These are phyloP conservation scores for Pharnaceum exiguum DNA, from an alignment of 148 eudicot genomes.

Conservation along the genomic window DNA sequence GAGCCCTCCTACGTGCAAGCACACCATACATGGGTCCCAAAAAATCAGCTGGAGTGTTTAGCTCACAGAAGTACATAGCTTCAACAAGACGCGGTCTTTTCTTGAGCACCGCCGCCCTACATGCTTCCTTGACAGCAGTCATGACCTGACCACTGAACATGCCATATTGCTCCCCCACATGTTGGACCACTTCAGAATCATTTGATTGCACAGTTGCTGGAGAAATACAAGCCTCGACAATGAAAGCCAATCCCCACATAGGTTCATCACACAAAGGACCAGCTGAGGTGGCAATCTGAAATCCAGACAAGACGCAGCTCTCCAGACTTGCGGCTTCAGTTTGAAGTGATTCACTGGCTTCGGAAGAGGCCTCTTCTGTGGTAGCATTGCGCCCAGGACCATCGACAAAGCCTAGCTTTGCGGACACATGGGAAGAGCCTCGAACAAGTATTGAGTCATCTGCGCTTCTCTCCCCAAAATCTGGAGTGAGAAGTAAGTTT, in stretches of 20 bases:
- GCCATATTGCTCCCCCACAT: conserved; percentile 60
- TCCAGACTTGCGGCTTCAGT: conserved; percentile 70
- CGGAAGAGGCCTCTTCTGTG: conserved; percentile 25
- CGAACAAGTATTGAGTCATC: conserved; percentile 48
- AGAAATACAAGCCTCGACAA: conserved; percentile 56
- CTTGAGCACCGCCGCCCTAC: conserved; percentile 73
- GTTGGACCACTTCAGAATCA: conserved; percentile 38
- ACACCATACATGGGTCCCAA: conserved; percentile 83
- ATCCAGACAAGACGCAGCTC: conserved; percentile 81
- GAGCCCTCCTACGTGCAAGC: conserved; percentile 73
- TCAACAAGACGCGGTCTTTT: conserved; percentile 77
- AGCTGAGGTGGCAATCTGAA: conserved; percentile 81
- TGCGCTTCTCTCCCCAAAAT: conserved; percentile 16
- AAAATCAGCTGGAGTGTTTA: conserved; percentile 74
- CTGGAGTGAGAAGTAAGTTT: conserved; percentile 67
- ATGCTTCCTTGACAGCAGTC: conserved; percentile 86
- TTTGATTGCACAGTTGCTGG: conserved; percentile 27
- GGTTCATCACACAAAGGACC: conserved; percentile 97
- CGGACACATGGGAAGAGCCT: conserved; percentile 69
- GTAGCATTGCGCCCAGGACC: conserved; percentile 10
- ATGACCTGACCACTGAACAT: conserved; percentile 86
- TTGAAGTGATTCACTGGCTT: conserved; percentile 23
- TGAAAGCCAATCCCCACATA: conserved; percentile 94
- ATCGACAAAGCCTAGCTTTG: conserved; percentile 63
- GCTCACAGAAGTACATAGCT: conserved; percentile 77